A percentile compares a stretch with the other conserved stretches of the same genome.
Conservation (phyloP, 495 filamentous ascomycete genomes). For the Penicillium angulare region DNA sequence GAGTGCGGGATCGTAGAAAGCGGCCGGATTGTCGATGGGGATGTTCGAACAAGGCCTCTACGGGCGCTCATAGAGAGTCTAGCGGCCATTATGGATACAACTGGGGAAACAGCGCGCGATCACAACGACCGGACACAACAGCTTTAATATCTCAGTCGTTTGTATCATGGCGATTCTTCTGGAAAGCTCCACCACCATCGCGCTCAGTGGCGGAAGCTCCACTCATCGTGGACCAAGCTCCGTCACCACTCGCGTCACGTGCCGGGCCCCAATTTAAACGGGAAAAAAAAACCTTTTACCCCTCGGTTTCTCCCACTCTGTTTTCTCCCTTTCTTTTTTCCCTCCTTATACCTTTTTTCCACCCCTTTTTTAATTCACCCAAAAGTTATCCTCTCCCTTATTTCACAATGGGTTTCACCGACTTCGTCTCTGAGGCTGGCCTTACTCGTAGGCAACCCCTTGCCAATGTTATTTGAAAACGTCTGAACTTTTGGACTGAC, state of each 20-base stretch:
- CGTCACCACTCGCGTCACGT: slow-evolving; percentile 36
- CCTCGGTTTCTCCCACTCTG: slow-evolving; percentile 25
- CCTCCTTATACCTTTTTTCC: slow-evolving; percentile 12
- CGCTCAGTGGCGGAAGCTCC: slow-evolving; percentile 34
- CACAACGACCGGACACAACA: neutral
- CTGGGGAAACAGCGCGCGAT: neutral
- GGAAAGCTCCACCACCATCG: slow-evolving; percentile 43
- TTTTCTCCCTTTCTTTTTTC: slow-evolving; percentile 29
- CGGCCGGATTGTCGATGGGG: slow-evolving; percentile 19
- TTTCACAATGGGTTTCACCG: slow-evolving; percentile 89
- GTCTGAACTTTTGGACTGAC: slow-evolving; percentile 31
- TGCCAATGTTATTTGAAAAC: slow-evolving; percentile 18
- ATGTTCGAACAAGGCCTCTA: slow-evolving; percentile 29
- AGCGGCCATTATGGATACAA: slow-evolving; percentile 30
- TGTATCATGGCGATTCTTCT: slow-evolving; percentile 37
- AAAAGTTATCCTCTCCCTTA: slow-evolving; percentile 15
- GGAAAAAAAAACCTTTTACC: slow-evolving; percentile 42
- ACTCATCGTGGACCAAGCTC: slow-evolving; percentile 29
- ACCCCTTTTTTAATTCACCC: slow-evolving; percentile 19
- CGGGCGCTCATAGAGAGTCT: slow-evolving; percentile 34
- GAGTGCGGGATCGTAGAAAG: slow-evolving; percentile 22
- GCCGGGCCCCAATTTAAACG: slow-evolving; percentile 23
- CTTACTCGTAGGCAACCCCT: slow-evolving; percentile 65
- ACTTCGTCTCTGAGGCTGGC: slow-evolving; percentile 85
- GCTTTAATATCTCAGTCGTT: neutral